phyloP scores from a whole-genome alignment of 1,284 basidiomycete species.

The Melampsora occidentalis region DNA sequence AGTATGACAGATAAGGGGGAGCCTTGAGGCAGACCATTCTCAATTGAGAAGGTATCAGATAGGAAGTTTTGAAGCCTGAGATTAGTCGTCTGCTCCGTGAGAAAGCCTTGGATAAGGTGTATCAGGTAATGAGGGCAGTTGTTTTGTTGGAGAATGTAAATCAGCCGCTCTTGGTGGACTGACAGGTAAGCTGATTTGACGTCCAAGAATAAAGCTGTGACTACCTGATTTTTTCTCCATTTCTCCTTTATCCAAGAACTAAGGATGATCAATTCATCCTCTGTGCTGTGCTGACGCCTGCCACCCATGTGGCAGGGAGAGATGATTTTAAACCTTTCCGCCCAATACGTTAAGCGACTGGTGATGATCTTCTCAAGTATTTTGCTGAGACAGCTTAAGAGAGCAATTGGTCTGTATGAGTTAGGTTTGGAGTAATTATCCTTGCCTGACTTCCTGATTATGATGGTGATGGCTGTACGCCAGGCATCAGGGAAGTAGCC shows the following conservation, averaged over 20 bases:
- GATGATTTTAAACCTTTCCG: neutral
- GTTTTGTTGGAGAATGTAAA: neutral
- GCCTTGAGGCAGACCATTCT: too few relatives aligned
- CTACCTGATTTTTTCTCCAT: neutral
- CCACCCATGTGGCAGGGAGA: constrained; percentile 7
- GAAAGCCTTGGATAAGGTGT: neutral
- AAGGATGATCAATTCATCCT: neutral
- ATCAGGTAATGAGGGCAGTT: constrained; percentile 8
- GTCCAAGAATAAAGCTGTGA: neutral
- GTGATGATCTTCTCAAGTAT: neutral
- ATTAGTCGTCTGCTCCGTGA: neutral
- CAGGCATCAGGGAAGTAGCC: constrained; percentile 1
- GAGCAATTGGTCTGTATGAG: neutral
- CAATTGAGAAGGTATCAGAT: neutral
- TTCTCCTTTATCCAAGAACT: constrained; percentile 8
- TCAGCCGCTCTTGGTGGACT: neutral
- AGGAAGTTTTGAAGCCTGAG: neutral
- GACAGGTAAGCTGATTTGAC: constrained; percentile 20
- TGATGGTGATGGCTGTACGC: neutral
- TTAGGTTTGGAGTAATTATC: neutral
- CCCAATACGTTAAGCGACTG: neutral
- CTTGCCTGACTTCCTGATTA: neutral
- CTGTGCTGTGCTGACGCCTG: neutral
- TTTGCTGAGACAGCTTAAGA: neutral
- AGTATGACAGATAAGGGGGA: too few relatives aligned